Percentiles rank a stretch among this genome's conserved stretches.
phyloP scores from a whole-genome alignment of 2,329 filamentous ascomycete species.

The Sporothrix euskadiensis region DNA sequence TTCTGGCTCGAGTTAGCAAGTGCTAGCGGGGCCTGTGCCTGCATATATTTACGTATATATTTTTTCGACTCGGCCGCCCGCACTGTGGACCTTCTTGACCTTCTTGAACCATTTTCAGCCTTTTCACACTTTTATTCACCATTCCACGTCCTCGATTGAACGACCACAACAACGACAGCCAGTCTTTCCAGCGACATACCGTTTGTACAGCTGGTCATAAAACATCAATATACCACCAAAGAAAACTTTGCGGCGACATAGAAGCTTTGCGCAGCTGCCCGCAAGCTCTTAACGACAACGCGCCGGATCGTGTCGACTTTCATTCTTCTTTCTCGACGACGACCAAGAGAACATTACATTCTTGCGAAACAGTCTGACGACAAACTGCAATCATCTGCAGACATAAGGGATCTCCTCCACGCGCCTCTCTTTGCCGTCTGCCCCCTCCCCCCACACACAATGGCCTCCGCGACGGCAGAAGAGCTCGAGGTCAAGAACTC shows the following conservation, averaged over 20 bases:
- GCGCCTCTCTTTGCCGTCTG: background rate
- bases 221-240: background rate
- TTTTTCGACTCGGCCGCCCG: background rate
- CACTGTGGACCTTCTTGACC: slow-evolving; percentile 8
- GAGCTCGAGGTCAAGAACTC: slow-evolving; percentile 50
- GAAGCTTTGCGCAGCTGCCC: background rate
- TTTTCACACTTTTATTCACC: background rate
- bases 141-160: too few species aligned
- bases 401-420: background rate
- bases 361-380: background rate
- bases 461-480: slow-evolving; percentile 33
- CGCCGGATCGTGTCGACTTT: background rate
- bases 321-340: background rate
- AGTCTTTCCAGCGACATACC: background rate
- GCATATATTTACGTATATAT: background rate
- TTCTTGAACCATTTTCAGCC: background rate
- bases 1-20: background rate
- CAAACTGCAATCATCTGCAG: background rate
- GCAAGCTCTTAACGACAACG: background rate
- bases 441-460: background rate
- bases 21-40: background rate
- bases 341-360: background rate
- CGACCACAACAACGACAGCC: background rate
- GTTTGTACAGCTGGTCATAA: background rate
- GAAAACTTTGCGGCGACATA: background rate